Evolutionary conservation across 1,284 basidiomycete genomes (phyloP).

Genomic region (Boletus albobrunnescens): DNA sequence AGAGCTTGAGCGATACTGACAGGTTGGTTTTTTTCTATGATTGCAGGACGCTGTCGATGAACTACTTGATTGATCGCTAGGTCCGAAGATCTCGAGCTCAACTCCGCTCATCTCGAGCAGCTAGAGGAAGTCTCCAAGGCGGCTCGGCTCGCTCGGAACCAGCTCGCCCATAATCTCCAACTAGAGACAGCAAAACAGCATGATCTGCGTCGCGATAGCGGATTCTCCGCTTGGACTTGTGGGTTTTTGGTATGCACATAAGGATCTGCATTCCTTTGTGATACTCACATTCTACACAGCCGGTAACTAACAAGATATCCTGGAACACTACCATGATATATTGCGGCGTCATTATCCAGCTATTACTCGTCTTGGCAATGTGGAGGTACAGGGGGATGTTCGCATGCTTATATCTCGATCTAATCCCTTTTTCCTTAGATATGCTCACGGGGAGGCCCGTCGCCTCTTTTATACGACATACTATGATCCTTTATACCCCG

Average conservation of each 20-base stretch:
- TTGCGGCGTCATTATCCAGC: conserved; percentile 30
- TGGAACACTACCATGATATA: conserved; percentile 27
- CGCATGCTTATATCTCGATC: background rate
- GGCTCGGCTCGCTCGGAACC: conserved; percentile 47
- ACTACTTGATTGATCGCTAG: conserved; percentile 24
- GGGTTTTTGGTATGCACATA: conserved; percentile 20
- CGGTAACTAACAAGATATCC: conserved; percentile 12
- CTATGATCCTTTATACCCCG: conserved; percentile 69
- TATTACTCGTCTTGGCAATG: conserved; percentile 35
- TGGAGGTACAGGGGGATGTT: conserved; percentile 33
- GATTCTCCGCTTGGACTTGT: conserved; percentile 12
- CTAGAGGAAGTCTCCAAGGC: conserved; percentile 52
- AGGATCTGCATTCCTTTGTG: background rate
- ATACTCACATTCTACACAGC: conserved; percentile 17
- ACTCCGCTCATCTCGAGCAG: conserved; percentile 46
- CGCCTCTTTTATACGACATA: conserved; percentile 56
- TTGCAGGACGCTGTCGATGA: conserved; percentile 8
- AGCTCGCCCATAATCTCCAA: conserved; percentile 42
- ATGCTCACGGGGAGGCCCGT: conserved; percentile 39
- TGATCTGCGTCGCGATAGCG: conserved; percentile 11
- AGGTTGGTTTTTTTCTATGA: conserved; percentile 37
- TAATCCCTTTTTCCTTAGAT: conserved; percentile 28
- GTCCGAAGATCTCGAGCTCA: conserved; percentile 35
- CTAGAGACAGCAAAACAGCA: conserved; percentile 27
- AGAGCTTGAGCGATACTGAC: conserved; percentile 53